These are phyloP conservation scores for Kitagawia praeruptora DNA, from an alignment of 129 eudicot species.

Conservation along the genomic window DNA sequence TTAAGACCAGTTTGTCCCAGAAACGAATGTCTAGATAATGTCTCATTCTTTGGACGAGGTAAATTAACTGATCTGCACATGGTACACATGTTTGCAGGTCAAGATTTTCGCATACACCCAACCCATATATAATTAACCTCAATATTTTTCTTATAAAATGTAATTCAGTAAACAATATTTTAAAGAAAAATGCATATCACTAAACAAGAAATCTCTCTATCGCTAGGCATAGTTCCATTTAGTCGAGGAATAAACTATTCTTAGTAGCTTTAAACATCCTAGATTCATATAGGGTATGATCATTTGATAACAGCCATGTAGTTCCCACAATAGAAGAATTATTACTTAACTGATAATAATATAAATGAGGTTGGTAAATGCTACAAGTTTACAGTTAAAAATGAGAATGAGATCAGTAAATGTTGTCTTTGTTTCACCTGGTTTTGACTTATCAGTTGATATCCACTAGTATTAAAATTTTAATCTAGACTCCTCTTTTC, in stretches of 20 bases:
- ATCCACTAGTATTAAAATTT: background rate
- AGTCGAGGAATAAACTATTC: background rate
- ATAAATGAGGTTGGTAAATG: background rate
- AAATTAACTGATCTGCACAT: constrained; percentile 54
- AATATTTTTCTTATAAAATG: background rate
- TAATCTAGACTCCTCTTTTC: background rate
- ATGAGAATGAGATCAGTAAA: background rate
- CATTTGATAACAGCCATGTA: background rate
- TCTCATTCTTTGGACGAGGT: constrained; percentile 86
- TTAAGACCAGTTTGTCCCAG: constrained; percentile 86
- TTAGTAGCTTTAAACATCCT: background rate
- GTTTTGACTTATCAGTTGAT: background rate
- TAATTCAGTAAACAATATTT: background rate
- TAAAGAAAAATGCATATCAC: background rate
- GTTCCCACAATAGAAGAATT: background rate
- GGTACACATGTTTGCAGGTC: constrained; percentile 5
- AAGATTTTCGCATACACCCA: background rate
- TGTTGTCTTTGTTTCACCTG: background rate
- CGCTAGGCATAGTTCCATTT: background rate
- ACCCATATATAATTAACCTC: background rate
- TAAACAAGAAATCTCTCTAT: background rate
- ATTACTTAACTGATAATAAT: background rate
- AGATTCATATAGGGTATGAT: background rate
- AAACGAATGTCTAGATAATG: constrained; percentile 89
- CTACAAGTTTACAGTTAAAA: background rate